Base-by-base conservation (phyloP, 805 yeast species). In the Wickerhamiella azymoides region DNA sequence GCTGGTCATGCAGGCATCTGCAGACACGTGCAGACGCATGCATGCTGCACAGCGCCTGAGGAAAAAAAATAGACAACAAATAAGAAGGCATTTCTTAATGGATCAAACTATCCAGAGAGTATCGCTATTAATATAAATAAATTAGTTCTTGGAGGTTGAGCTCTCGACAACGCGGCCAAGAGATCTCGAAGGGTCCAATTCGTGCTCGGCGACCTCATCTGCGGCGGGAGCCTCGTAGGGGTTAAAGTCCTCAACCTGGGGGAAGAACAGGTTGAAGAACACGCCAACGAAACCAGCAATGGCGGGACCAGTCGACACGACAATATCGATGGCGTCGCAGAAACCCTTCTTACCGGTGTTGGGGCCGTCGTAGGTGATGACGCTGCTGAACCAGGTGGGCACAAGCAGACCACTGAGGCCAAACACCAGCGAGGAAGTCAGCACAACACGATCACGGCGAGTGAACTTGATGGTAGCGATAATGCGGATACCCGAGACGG, bases 221-320 rank as follows among this genome's bases (percentile, higher is more conserved):
- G 21, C 28, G 10, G 17, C 41, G 5, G 45, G 40, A 5, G 45
- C 45, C 40, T 42, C 45, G 19, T 26, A 42, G 2, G 45, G 45
- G 28, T 36, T 32, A 6, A 45, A 16, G 35, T 59, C 63, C n/a
- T 49, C 56, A 8, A 76, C 76, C 54, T 75, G 79, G 16, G 84
- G 83, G 47, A 80, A 62, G n/a, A 75, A 36, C 50, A 78, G 62
- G 62, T 81, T 80, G 46, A 79, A 64, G 36, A 80, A 60, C 10
- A 80, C 69, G 1, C 78, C 84, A 32, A 78, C 57, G 50, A 81
- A 65, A 11, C 85, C 89, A 37, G 80, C 72, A 25, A 80, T 65
- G 17, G 88, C 84, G 57, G 76, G 80, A 13, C 84, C 80, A 4
- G 84, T 77, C 58, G 79, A 82, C 76, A 79, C 72, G 40, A 81